Percentiles rank a stretch among this genome's conserved stretches.
These are phyloP conservation scores for Fraxinus excelsior DNA, from an alignment of 257 asterid genomes.

Conservation along the genomic window DNA sequence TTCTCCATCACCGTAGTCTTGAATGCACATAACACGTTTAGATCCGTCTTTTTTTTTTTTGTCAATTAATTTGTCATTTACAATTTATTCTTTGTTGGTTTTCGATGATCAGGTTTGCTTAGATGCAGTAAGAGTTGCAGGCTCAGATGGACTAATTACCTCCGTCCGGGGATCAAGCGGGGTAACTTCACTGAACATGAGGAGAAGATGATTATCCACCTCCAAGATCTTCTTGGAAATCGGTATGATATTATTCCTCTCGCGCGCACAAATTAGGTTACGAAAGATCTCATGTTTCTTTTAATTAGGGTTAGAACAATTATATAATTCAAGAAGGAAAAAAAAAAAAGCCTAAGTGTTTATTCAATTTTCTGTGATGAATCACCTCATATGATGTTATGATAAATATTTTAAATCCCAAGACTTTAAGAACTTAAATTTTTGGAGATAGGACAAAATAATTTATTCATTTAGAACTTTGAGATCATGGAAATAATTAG, in stretches of 20 bases:
- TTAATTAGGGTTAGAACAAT: conserved; percentile 26
- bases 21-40: conserved; percentile 14
- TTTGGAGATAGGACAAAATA: too few species aligned
- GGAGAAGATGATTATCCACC: conserved; percentile 83
- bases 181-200: conserved; percentile 77
- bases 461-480: background rate
- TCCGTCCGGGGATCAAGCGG: conserved; percentile 88
- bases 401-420: too few species aligned
- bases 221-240: conserved; percentile 92
- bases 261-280: too few species aligned
- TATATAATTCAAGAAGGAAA: too few species aligned
- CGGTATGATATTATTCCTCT: conserved; percentile 38
- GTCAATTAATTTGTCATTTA: background rate
- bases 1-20: conserved; percentile 25
- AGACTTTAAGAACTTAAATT: too few species aligned
- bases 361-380: too few species aligned
- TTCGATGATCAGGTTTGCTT: conserved; percentile 57
- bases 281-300: background rate
- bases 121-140: conserved; percentile 96
- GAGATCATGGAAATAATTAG: background rate
- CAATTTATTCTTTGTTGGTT: background rate
- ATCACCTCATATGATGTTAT: too few species aligned
- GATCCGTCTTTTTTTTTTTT: background rate
- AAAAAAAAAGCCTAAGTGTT: too few species aligned
- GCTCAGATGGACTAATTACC: conserved; percentile 92